phyloP scores from a whole-genome alignment of 1,284 basidiomycete species.

The Trametes pubescens region DNA sequence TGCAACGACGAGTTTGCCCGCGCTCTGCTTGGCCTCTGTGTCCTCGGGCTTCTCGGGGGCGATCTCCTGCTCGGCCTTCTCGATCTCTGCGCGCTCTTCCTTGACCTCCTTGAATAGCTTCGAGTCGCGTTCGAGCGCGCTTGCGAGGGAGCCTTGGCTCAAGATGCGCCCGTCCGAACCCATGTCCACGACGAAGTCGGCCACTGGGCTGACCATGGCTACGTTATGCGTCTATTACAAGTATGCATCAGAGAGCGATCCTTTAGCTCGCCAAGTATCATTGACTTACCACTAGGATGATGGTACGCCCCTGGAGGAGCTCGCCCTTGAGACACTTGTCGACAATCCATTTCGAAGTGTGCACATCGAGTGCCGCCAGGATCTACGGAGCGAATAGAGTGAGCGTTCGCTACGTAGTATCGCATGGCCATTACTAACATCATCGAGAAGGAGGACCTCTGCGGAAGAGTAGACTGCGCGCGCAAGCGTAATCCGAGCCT shows the following conservation, averaged over 20 bases:
- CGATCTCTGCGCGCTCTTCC: slow-evolving; percentile 49
- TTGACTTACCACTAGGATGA: slow-evolving; percentile 72
- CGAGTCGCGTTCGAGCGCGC: slow-evolving; percentile 52
- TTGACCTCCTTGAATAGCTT: slow-evolving; percentile 50
- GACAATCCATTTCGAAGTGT: slow-evolving; percentile 80
- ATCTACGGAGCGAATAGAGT: slow-evolving; percentile 39
- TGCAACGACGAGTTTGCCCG: slow-evolving; percentile 61
- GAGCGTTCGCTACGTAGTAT: not conserved
- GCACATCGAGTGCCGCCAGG: slow-evolving; percentile 64
- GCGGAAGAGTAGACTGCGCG: slow-evolving; percentile 74
- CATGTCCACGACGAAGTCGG: slow-evolving; percentile 69
- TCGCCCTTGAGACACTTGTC: slow-evolving; percentile 78
- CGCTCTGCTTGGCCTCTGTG: slow-evolving; percentile 37
- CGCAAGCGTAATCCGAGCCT: slow-evolving; percentile 79
- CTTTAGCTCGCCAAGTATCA: not conserved
- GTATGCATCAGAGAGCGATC: not conserved
- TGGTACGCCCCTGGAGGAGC: slow-evolving; percentile 71
- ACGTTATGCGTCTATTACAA: slow-evolving; percentile 72
- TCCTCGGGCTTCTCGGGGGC: slow-evolving; percentile 45
- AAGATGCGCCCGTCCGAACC: slow-evolving; percentile 58
- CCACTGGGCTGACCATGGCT: slow-evolving; percentile 67
- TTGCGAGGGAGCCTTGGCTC: slow-evolving; percentile 56
- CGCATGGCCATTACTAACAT: slow-evolving; percentile 49
- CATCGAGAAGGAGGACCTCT: slow-evolving; percentile 69
- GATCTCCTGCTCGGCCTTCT: slow-evolving; percentile 48